Base-by-base conservation (phyloP, 78 protist genomes). In the Speleostelium caveatum region DNA sequence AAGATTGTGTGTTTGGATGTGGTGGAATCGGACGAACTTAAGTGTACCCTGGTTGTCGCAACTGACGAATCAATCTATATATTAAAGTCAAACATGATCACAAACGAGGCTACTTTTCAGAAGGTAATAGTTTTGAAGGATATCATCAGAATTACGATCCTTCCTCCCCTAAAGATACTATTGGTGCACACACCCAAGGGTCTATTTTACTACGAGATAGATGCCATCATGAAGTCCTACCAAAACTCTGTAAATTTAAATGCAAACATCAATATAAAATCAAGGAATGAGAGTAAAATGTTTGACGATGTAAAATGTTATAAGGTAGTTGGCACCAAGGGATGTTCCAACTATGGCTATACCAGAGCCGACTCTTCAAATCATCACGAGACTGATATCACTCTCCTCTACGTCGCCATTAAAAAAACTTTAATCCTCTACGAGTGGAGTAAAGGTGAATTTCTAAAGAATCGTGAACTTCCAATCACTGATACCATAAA, bases 1-100 rank as follows among this genome's bases (percentile, higher is more conserved):
- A 80, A 41, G 51, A 80, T 80, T 2, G 68, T 35, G n/a, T 80
- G 89, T 67, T 38, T 80, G 42, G 89, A 80, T 56, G 89, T 80
- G 0, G 30, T 80, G 17, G 89, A 80, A 38, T 80, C 89, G 1
- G 89, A 80, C 17, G 89, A 68, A 42, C 22, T 24, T 21, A 80
- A 53, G 26, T 80, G 75, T 66, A 80, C 53, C 28, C 68, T 80
- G 41, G 26, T 80, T 6, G 60, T 80, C 26, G 89, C 78, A 49
- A 68, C 89, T 38, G 39, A 45, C 0, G 89, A 80, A 26, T 17
- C 60, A 1, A 80, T 80, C 36, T 80, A 67, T 80, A 24, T 73
- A 21, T 80, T 80, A 66, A 80, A 80, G 35, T 17, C 79, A 38
- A 80, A 80, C 30, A 56, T 59, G 26, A 17, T 26, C 0, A 32